Percentiles rank a stretch among this genome's conserved stretches.
phyloP scores from a whole-genome alignment of 257 asterid species.

The Solanum peruvianum region DNA sequence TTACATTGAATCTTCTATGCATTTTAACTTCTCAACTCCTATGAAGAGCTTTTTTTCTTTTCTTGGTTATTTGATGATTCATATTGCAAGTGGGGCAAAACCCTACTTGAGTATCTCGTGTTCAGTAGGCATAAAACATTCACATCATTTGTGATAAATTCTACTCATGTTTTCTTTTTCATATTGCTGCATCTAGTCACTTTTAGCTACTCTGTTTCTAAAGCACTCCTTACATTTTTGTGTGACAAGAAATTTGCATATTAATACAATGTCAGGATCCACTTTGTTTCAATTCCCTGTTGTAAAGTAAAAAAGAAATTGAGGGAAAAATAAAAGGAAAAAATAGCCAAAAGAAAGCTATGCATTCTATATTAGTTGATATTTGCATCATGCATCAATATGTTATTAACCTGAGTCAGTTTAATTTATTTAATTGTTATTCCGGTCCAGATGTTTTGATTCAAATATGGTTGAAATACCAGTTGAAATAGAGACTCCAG shows the following conservation, averaged over 20 bases:
- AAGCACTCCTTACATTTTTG: neutral
- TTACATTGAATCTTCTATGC: neutral
- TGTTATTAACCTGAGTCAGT: neutral
- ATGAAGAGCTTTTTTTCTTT: neutral
- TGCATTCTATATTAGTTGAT: neutral
- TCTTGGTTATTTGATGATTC: neutral
- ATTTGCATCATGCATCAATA: neutral
- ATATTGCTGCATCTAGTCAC: neutral
- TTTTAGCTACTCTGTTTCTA: neutral
- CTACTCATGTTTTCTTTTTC: neutral
- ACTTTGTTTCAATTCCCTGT: neutral
- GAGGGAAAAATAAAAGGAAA: neutral
- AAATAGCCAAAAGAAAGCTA: neutral
- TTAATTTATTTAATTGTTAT: neutral
- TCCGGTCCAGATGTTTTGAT: constrained; percentile 55
- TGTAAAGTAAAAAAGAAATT: neutral
- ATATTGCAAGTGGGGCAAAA: neutral
- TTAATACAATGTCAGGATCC: neutral
- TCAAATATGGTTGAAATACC: constrained; percentile 84
- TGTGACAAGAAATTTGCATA: neutral
- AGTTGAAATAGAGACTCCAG: constrained; percentile 78
- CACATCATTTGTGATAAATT: neutral
- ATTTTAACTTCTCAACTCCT: neutral
- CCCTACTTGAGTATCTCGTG: neutral
- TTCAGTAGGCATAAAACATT: neutral